These are phyloP conservation scores for Lasiodiplodia theobromae DNA, from an alignment of 2,329 filamentous ascomycete species.

Conservation along the genomic window DNA sequence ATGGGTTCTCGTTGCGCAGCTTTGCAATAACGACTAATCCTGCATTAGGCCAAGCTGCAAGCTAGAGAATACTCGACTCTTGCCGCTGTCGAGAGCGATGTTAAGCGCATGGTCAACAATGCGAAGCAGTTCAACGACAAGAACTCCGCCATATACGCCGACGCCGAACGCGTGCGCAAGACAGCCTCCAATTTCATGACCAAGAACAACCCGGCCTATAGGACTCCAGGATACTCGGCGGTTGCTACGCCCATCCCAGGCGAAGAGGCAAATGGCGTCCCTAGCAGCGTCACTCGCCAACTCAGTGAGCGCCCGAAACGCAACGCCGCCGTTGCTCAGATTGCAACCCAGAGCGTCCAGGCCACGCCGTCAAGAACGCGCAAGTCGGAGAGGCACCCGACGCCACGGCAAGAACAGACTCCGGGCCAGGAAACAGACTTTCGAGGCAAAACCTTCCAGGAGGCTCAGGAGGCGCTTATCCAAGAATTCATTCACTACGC, in stretches of 20 bases:
- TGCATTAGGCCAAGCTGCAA: slow-evolving; percentile 66
- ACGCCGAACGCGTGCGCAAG: slow-evolving; percentile 87
- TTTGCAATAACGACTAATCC: slow-evolving; percentile 33
- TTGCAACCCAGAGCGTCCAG: neutral
- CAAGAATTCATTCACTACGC: slow-evolving; percentile 73
- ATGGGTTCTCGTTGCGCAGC: neutral
- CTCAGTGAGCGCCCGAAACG: slow-evolving; percentile 31
- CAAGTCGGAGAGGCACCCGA: slow-evolving; percentile 36
- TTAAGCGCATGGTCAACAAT: slow-evolving; percentile 87
- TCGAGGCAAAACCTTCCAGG: slow-evolving; percentile 77
- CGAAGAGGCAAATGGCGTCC: slow-evolving; percentile 32
- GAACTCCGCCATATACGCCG: slow-evolving; percentile 75
- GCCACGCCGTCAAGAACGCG: slow-evolving; percentile 30
- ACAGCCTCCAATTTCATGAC: slow-evolving; percentile 88
- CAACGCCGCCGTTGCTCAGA: slow-evolving; percentile 11
- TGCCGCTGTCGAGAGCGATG: slow-evolving; percentile 79
- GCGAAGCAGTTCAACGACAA: slow-evolving; percentile 84
- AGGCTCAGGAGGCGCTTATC: slow-evolving; percentile 86
- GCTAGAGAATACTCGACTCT: slow-evolving; percentile 73
- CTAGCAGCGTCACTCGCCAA: slow-evolving; percentile 18
- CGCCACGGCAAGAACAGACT: slow-evolving; percentile 39
- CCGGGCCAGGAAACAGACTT: slow-evolving; percentile 62
- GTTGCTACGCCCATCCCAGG: slow-evolving; percentile 76
- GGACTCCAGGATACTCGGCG: slow-evolving; percentile 71
- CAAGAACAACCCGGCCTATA: slow-evolving; percentile 84